Percentiles rank a stretch among this genome's conserved stretches.
These are phyloP conservation scores for Neurospora sp. DNA, from an alignment of 495 filamentous ascomycete genomes.

Conservation along the genomic window DNA sequence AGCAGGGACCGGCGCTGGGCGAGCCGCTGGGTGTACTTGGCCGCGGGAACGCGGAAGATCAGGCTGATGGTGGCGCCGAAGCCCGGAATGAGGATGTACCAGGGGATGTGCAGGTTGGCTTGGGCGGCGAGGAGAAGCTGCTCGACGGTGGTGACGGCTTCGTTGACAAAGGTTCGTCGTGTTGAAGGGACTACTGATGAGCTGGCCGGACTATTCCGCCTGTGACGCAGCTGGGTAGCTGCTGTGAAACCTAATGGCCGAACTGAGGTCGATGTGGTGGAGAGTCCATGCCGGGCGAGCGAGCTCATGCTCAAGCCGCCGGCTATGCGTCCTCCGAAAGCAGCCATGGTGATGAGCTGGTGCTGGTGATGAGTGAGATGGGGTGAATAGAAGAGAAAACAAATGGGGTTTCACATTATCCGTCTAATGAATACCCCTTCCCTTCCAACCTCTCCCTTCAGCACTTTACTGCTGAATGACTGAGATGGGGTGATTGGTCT, in stretches of 20 bases:
- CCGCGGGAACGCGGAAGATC: conserved; percentile 47
- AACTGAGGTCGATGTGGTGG: not conserved
- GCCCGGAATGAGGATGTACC: conserved; percentile 61
- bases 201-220: not conserved
- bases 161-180: conserved; percentile 23
- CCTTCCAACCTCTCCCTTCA: not conserved
- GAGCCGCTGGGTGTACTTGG: conserved; percentile 40
- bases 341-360: not conserved
- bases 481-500: not conserved
- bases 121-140: conserved; percentile 53
- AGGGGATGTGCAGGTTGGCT: conserved; percentile 48
- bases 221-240: not conserved
- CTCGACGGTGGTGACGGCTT: conserved; percentile 41
- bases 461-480: not conserved
- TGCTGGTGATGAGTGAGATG: not conserved
- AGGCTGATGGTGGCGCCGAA: conserved; percentile 54
- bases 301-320: not conserved
- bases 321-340: not conserved
- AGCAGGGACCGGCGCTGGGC: conserved; percentile 34
- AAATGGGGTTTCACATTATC: not conserved
- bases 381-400: not conserved
- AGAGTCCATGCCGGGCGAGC: not conserved
- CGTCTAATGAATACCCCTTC: not conserved
- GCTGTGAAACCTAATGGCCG: not conserved
- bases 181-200: not conserved